Percentiles rank a stretch among this genome's conserved stretches.
These are phyloP conservation scores for Coelastrella sp. DNA, from an alignment of 139 green algal species.

Conservation along the genomic window DNA sequence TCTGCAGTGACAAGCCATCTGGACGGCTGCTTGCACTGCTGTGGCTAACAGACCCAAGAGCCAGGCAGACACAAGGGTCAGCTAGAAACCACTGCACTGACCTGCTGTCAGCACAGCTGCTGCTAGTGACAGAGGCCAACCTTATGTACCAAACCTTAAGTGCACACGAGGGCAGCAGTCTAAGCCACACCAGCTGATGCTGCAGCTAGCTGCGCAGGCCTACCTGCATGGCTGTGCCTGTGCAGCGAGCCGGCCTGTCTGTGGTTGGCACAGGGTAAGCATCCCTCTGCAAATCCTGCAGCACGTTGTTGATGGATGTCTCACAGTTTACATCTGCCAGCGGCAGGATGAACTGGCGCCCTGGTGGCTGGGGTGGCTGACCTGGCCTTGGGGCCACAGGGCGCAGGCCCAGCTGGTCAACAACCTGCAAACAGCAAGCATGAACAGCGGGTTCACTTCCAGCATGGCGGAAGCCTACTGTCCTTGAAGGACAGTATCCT, in stretches of 20 bases:
- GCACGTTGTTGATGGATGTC: slow-evolving; percentile 88
- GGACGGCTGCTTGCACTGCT: neutral
- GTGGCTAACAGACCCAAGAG: too few relatives aligned
- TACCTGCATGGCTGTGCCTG: slow-evolving; percentile 92
- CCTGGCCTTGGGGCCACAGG: slow-evolving; percentile 22
- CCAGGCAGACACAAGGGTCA: neutral
- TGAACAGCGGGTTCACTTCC: neutral
- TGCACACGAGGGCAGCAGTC: too few relatives aligned
- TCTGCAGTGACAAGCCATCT: neutral
- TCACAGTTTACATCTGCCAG: slow-evolving; percentile 87
- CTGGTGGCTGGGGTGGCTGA: neutral
- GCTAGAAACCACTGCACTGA: neutral
- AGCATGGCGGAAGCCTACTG: too few relatives aligned
- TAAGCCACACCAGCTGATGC: too few relatives aligned
- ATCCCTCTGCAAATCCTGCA: slow-evolving; percentile 90
- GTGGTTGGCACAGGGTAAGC: slow-evolving; percentile 85
- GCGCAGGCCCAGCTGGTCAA: slow-evolving; percentile 86
- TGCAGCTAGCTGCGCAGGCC: neutral
- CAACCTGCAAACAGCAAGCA: slow-evolving; percentile 41
- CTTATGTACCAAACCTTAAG: too few relatives aligned
- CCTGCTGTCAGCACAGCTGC: neutral
- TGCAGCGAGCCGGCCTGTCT: slow-evolving; percentile 87
- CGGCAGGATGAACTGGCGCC: slow-evolving; percentile 76
- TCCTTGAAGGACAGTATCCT: neutral
- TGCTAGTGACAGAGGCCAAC: neutral